These are phyloP conservation scores for Cryptomeria japonica DNA, from an alignment of 75 land plant genomes.

Conservation along the genomic window DNA sequence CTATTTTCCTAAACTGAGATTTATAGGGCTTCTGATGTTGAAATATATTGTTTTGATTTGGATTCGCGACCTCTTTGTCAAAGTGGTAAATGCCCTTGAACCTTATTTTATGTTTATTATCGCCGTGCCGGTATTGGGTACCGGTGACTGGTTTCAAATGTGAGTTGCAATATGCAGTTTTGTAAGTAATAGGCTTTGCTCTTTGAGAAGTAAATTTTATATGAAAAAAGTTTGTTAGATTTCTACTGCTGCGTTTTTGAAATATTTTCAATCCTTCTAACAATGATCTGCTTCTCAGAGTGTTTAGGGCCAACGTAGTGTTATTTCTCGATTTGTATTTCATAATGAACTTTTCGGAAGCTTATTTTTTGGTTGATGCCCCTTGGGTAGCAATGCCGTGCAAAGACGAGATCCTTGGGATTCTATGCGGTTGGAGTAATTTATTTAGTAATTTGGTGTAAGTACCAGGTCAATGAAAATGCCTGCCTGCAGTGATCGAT, in stretches of 20 bases:
- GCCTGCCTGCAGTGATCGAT: not conserved
- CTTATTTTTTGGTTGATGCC: not conserved
- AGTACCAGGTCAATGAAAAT: not conserved
- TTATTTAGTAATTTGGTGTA: not conserved
- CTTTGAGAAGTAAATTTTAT: not conserved
- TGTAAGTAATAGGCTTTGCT: not conserved
- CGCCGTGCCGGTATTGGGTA: no score
- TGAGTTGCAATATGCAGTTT: no score
- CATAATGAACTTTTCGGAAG: not conserved
- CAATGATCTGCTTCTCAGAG: not conserved
- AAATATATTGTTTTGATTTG: no score
- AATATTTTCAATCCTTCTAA: not conserved
- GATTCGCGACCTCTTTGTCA: no score
- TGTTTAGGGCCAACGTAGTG: not conserved
- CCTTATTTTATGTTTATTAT: no score
- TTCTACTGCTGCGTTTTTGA: not conserved
- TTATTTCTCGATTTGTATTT: not conserved
- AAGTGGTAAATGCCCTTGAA: no score
- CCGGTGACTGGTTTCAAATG: no score
- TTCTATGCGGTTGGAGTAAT: not conserved
- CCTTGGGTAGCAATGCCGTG: not conserved
- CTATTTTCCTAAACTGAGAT: no score
- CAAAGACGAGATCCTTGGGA: not conserved
- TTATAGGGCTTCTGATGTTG: no score
- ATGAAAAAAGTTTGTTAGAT: not conserved